phyloP scores from a whole-genome alignment of 306 rosid genomes.

The Cucurbita ficifolia region DNA sequence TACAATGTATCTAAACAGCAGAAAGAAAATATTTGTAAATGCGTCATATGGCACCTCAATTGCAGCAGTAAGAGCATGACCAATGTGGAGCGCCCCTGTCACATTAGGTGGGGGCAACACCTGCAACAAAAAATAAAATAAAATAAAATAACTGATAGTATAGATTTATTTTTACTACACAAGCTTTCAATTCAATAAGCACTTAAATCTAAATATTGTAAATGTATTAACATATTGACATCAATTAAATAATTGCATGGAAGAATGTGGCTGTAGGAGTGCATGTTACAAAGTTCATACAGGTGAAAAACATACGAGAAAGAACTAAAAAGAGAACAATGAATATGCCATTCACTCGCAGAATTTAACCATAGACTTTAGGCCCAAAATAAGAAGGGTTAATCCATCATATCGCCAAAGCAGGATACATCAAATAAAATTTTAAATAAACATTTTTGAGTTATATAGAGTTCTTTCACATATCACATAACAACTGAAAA shows the following conservation, averaged over 20 bases:
- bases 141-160: neutral
- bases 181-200: neutral
- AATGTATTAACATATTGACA: neutral
- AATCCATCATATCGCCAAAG: neutral
- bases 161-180: neutral
- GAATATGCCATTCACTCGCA: neutral
- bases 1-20: neutral
- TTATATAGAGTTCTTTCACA: neutral
- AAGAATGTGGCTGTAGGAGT: neutral
- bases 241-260: neutral
- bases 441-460: neutral
- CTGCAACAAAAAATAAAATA: conserved; percentile 27
- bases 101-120: conserved; percentile 94
- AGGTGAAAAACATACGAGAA: neutral
- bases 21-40: neutral
- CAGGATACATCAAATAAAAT: neutral
- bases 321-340: neutral
- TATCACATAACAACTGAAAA: neutral
- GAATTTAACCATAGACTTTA: neutral
- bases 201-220: neutral
- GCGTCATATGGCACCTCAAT: conserved; percentile 41
- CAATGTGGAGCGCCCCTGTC: conserved; percentile 94
- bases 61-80: conserved; percentile 93
- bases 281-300: neutral
- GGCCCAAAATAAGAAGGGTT: neutral